Evolutionary conservation across 2,329 filamentous ascomycete genomes (phyloP), one percentile per base, ranked within the genome.

Genomic region (Colletotrichum lini): DNA sequence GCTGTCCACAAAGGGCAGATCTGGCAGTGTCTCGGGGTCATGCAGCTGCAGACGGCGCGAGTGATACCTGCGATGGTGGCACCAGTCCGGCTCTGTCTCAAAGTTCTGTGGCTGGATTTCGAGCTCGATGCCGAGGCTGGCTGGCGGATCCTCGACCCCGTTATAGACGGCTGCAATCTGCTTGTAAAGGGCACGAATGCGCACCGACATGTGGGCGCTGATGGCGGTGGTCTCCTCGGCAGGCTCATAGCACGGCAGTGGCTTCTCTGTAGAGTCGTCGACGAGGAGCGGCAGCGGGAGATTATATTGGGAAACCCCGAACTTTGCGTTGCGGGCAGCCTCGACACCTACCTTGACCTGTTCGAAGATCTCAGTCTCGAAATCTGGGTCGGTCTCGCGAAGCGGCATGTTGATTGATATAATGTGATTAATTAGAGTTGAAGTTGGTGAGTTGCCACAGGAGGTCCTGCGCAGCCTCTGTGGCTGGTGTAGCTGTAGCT

Each of bases 1-100:
- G 30, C 60, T 61, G 52, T 30, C 66, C 42, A 74, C 67, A 65
- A 72, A 74, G 30, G 72, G 72, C 44, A 75, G 67, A 50, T 68
- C 54, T 15, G 70, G 65, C 38, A 75, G 73, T 56, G 61, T 66
- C 61, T 72, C 72, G n/a, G 70, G 72, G 45, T 74, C 50, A 38
- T 75, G 61, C 61, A 75, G 65, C 57, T 23, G 52, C 50, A 75
- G 67, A 57, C 72, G 74, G 38, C 67, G 73, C 56, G 73, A 67
- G 50, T 75, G 73, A 58, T 70, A 75, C 30, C 60, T 65, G 65
- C 69, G 73, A 65, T 74, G 73, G 49, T 67, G 8, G 47, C 74
- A 74, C 16, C 26, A 18, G 10, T 59, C 60, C 38, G 65, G 23
- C 21, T 47, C 45, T 57, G 65, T 30, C 40, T 63, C 65, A 26